Percentiles rank a stretch among this genome's conserved stretches.
phyloP scores from a whole-genome alignment of 2,329 filamentous ascomycete genomes.

The Penicillium palitans region DNA sequence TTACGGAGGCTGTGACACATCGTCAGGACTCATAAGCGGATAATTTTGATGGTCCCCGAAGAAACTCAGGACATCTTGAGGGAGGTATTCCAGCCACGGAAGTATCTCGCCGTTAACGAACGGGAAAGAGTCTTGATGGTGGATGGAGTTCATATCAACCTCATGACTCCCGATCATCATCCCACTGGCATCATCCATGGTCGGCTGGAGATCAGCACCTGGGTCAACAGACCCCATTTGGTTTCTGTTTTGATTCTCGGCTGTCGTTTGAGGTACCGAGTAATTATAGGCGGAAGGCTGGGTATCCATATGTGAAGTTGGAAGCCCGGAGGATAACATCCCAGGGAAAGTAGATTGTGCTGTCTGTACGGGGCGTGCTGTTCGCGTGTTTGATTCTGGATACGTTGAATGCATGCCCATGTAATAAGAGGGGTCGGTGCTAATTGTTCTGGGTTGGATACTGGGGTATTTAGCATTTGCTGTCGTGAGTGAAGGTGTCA shows the following conservation, averaged over 20 bases:
- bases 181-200: conserved; percentile 21
- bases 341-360: conserved; percentile 20
- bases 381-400: conserved; percentile 21
- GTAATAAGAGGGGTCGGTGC: conserved; percentile 41
- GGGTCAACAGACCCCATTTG: conserved; percentile 19
- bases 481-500: conserved; percentile 23
- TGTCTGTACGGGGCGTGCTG: conserved; percentile 28
- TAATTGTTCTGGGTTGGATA: conserved; percentile 44
- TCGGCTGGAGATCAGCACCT: conserved; percentile 21
- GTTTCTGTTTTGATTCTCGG: conserved; percentile 15
- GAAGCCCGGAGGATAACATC: conserved; percentile 19
- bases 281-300: conserved; percentile 28
- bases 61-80: conserved; percentile 63
- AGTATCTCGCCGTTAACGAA: conserved; percentile 61
- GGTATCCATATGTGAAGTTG: conserved; percentile 23
- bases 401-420: conserved; percentile 53
- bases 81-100: conserved; percentile 73
- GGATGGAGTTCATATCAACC: conserved; percentile 68
- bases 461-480: conserved; percentile 28
- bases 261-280: conserved; percentile 19
- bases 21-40: conserved; percentile 34
- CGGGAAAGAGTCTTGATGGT: conserved; percentile 41
- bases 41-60: conserved; percentile 46
- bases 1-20: conserved; percentile 28
- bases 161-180: conserved; percentile 77